These are phyloP conservation scores for Hypoxylon rubiginosum DNA, from an alignment of 2,329 filamentous ascomycete species.

Conservation along the genomic window DNA sequence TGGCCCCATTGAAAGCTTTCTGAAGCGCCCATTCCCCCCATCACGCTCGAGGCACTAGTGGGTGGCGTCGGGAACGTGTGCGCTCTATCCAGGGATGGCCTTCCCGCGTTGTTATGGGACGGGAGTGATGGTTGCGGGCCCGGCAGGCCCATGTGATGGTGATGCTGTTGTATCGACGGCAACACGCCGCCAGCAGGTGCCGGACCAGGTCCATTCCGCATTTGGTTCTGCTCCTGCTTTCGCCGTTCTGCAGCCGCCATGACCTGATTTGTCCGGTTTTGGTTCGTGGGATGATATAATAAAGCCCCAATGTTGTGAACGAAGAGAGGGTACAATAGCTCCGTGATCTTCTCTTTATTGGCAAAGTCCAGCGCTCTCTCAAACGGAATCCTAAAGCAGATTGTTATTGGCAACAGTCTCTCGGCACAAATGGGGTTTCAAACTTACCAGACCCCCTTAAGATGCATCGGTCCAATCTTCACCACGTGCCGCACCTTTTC, in stretches of 20 bases:
- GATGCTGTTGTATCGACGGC: conserved; percentile 77
- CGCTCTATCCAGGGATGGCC: conserved; percentile 84
- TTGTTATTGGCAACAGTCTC: conserved; percentile 27
- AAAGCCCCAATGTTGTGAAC: conserved; percentile 96
- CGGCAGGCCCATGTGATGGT: conserved; percentile 71
- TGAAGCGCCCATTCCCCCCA: conserved; percentile 77
- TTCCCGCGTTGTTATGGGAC: conserved; percentile 78
- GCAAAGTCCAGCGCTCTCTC: conserved; percentile 98
- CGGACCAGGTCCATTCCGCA: conserved; percentile 70
- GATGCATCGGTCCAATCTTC: conserved; percentile 98
- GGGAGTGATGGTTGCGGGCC: conserved; percentile 68
- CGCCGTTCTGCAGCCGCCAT: conserved; percentile 87
- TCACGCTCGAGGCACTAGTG: conserved; percentile 90
- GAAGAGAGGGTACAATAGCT: conserved; percentile 93
- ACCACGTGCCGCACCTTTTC: conserved; percentile 97
- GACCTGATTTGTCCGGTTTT: conserved; percentile 83
- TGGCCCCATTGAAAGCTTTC: conserved; percentile 85
- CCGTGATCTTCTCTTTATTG: conserved; percentile 99
- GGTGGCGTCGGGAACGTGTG: conserved; percentile 96
- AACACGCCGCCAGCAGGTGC: conserved; percentile 63
- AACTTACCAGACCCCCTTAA: conserved; percentile 95
- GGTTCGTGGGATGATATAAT: conserved; percentile 93
- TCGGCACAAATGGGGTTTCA: conserved; percentile 1
- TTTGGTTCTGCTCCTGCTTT: conserved; percentile 76
- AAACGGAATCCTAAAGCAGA: conserved; percentile 86